Base-by-base conservation (phyloP, 1,139 yeast genomes). In the Hanseniaspora uvarum region DNA sequence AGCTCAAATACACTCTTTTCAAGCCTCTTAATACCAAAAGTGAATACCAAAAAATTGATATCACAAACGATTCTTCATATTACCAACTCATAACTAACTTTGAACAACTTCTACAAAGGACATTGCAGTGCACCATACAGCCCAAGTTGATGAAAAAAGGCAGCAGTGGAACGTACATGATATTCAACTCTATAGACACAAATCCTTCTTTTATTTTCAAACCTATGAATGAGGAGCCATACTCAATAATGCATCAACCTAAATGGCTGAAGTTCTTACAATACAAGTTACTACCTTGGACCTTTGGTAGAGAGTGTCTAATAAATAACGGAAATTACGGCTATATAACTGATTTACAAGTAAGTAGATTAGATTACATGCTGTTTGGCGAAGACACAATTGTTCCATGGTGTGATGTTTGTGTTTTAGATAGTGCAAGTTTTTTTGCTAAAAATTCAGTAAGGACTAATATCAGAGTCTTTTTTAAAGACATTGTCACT, bases 401-500 rank as follows among this genome's bases (percentile, higher is more conserved):
- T 10, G 48, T 44, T n/a, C 53, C 53, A 14, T 50, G 48, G 48
- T 50, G 53, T 37, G 53, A 50, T 34, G 53, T 50, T 11, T 50
- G 53, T 31, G 53, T 50, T 36, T 31, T 50, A 12, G 53, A 50
- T 19, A 50, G 53, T 50, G 54, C 50, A 10, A 52, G 50, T 31
- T 52, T 45, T 30, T 52, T 52, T 39, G 41, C 47, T 6, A 45
- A 36, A 18, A 37, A 51, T 6, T 28, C 49, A 4, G 46, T 21
- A 40, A 30, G 31, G 26, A 36, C 47, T 8, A 52, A 43, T 21
- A 18, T 40, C 6, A 52, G 38, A 38, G 12, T 44, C 5, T 31
- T 26, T 38, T 58, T 69, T 79, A 24, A 63, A 83, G 53, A 92
- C 83, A 64, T 71, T 78, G 50, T 80, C 77, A 60, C 69, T 83